phyloP scores from a whole-genome alignment of 805 yeast species.

The Barnettozyma wickerhamii region DNA sequence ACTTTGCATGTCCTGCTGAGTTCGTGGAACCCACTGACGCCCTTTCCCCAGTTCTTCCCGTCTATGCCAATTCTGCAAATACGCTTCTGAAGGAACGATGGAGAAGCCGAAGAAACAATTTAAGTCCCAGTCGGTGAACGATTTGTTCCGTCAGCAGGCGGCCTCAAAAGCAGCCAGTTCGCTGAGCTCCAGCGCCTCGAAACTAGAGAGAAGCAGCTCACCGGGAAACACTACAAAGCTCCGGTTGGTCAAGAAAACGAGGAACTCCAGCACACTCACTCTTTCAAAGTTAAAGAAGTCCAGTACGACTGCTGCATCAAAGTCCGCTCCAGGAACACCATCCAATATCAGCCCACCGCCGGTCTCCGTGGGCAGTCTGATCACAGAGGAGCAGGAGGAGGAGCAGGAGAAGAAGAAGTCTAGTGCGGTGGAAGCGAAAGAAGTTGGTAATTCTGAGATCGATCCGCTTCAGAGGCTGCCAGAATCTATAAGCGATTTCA shows the following conservation, averaged over 20 bases:
- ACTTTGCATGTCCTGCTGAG: background rate
- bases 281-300: conserved; percentile 3
- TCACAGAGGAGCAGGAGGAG: background rate
- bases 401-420: background rate
- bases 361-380: background rate
- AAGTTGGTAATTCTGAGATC: background rate
- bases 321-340: background rate
- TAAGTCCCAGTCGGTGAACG: conserved; percentile 27
- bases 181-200: background rate
- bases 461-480: conserved; percentile 10
- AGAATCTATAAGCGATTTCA: conserved; percentile 4
- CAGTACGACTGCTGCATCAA: background rate
- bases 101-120: conserved; percentile 25
- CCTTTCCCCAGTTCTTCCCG: no score
- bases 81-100: background rate
- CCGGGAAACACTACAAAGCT: conserved; percentile 21
- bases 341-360: conserved; percentile 1
- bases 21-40: no score
- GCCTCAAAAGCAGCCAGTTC: conserved; percentile 1
- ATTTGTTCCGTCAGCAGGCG: conserved; percentile 22
- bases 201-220: conserved; percentile 11
- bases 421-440: background rate
- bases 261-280: conserved; percentile 5
- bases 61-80: no score
- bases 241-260: conserved; percentile 18